Evolutionary conservation across 2,329 filamentous ascomycete species (phyloP), one percentile per base, ranked within the genome.

Genomic region (Trichophyton schoenleinii): DNA sequence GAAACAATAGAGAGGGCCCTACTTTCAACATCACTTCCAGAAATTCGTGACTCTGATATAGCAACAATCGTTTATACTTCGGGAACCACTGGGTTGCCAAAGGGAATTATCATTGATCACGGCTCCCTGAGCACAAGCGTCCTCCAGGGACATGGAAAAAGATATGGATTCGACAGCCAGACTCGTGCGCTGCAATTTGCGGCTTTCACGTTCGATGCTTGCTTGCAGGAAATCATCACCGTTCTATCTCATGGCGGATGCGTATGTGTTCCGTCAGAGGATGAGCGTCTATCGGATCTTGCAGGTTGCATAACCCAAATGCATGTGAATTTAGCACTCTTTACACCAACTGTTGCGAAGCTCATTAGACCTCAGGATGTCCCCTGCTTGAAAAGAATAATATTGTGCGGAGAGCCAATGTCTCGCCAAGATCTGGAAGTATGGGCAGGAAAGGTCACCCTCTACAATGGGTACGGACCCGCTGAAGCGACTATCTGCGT

Each of bases 191-290:
- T 72, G 9, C 72, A 78, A 57, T 78, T 77, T 65, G 70, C 72
- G 3, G 74, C 73, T 1, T 77, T 74, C 62, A 73, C 71, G 1
- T 78, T 77, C 62, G 75, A 77, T 63, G 72, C 71, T 22, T 74
- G 70, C 58, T 67, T 78, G 48, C 66, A 66, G 63, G 72, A 95
- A 70, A 90, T 91, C 6, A 92, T 94, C 13, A 62, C 57, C 3
- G 81, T 83, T 0, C 72, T 86, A 3, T 72, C 78, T 1, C 73
- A 80, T 38, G 83, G 83, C 4, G 83, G 81, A 0, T 84, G 81
- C 48, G 75, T 86, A 6, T 85, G 83, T 62, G 77, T 86, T 1
- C 82, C 83, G 0, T 78, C 78, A 0, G 72, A 79, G 0, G 68
- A 75, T 3, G 78, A 82, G 62, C 73, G 79, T 48, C 64, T 78